Evolutionary conservation across 2,329 filamentous ascomycete species (phyloP).

Genomic region (Neospermospora avenae): DNA sequence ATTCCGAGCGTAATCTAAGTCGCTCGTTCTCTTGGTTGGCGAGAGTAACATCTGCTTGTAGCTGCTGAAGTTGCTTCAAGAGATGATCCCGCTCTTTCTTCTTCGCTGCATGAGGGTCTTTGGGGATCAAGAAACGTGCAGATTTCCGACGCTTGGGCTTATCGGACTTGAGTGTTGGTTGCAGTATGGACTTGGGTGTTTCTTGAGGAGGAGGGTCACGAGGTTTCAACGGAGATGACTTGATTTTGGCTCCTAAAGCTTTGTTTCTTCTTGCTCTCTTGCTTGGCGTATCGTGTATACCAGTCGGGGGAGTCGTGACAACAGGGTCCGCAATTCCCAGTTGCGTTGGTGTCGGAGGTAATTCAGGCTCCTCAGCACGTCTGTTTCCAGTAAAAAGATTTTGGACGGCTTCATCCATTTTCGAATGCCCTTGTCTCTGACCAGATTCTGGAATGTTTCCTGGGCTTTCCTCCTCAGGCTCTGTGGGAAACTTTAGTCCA

Average conservation of each 20-base stretch:
- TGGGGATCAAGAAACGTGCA: slow-evolving; percentile 27
- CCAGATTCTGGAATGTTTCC: background rate
- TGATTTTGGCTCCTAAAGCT: slow-evolving; percentile 27
- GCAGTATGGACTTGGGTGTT: slow-evolving; percentile 22
- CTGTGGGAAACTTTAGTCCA: background rate
- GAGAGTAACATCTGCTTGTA: slow-evolving; percentile 57
- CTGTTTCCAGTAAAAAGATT: background rate
- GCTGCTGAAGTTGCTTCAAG: slow-evolving; percentile 49
- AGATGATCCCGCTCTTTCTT: slow-evolving; percentile 51
- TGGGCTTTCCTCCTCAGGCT: background rate
- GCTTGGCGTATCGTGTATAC: slow-evolving; percentile 59
- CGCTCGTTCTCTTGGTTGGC: slow-evolving; percentile 57
- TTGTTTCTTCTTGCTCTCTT: slow-evolving; percentile 44
- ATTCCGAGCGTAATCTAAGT: slow-evolving; percentile 43
- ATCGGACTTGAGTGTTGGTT: background rate
- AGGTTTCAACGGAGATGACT: slow-evolving; percentile 35
- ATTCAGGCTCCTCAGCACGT: slow-evolving; percentile 54
- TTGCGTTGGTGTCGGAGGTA: slow-evolving; percentile 56
- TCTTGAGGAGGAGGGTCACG: slow-evolving; percentile 13
- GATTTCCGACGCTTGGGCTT: slow-evolving; percentile 27
- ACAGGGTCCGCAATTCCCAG: slow-evolving; percentile 49
- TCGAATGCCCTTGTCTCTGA: background rate
- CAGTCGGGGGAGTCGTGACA: slow-evolving; percentile 52
- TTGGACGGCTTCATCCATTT: slow-evolving; percentile 2
- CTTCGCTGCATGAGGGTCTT: slow-evolving; percentile 42